A percentile compares a stretch with the other conserved stretches of the same genome.
phyloP scores from a whole-genome alignment of 2,329 filamentous ascomycete species.

The Colletotrichum tofieldiae region DNA sequence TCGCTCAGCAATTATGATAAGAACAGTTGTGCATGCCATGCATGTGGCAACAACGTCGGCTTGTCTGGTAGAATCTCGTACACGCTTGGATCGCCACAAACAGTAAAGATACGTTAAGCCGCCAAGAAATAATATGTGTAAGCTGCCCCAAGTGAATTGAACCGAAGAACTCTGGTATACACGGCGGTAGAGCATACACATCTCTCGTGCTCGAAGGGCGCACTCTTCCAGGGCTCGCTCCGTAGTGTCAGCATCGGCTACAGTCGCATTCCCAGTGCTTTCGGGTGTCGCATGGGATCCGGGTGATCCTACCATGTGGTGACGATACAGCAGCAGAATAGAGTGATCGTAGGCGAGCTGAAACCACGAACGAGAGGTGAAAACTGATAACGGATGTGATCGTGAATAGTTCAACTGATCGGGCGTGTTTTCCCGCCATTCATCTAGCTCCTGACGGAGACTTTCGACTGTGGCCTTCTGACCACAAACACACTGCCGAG shows the following conservation, averaged over 20 bases:
- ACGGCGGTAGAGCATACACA: constrained; percentile 54
- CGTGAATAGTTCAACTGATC: constrained; percentile 43
- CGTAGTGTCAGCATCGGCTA: constrained; percentile 33
- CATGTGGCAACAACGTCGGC: constrained; percentile 51
- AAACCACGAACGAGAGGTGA: constrained; percentile 57
- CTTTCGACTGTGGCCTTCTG: background rate
- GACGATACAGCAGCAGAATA: constrained; percentile 56
- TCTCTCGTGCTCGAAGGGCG: constrained; percentile 45
- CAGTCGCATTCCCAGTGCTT: background rate
- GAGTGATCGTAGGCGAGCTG: constrained; percentile 56
- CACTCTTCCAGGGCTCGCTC: constrained; percentile 36
- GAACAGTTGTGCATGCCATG: constrained; percentile 53
- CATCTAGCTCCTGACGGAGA: constrained; percentile 33
- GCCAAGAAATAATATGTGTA: constrained; percentile 55
- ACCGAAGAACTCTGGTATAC: constrained; percentile 49
- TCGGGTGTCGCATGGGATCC: background rate
- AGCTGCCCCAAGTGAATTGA: constrained; percentile 51
- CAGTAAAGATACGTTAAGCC: constrained; percentile 54
- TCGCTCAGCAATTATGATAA: constrained; percentile 54
- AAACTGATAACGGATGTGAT: constrained; percentile 49
- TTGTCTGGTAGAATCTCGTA: constrained; percentile 17
- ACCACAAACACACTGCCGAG: constrained; percentile 7
- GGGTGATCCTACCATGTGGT: constrained; percentile 44
- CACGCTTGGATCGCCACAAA: constrained; percentile 22
- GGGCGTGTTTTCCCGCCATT: constrained; percentile 48